phyloP scores from a whole-genome alignment of 768 basidiomycete species.

The Boletus vinaceobasis region DNA sequence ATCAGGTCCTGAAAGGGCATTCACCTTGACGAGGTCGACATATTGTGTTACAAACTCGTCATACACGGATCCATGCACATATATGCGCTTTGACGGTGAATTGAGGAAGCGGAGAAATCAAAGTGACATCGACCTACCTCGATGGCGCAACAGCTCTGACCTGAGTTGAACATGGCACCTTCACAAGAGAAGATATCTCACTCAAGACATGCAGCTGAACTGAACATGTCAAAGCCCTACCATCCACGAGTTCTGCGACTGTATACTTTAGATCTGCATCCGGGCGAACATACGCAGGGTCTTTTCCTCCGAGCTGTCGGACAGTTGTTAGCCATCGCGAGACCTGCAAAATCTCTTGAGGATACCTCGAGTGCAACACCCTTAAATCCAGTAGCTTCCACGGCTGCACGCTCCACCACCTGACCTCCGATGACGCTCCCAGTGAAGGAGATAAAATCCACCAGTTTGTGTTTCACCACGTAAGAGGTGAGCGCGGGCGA shows the following conservation, averaged over 20 bases:
- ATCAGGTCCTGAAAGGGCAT: neutral
- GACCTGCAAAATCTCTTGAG: neutral
- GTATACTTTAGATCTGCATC: conserved; percentile 87
- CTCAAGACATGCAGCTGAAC: neutral
- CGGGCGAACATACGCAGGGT: conserved; percentile 89
- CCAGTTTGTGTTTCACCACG: conserved; percentile 58
- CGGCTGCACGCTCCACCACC: conserved; percentile 69
- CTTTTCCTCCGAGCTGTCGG: conserved; percentile 87
- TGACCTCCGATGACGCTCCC: conserved; percentile 80
- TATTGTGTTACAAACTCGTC: conserved; percentile 75
- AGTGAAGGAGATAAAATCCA: conserved; percentile 89
- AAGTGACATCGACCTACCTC: conserved; percentile 52
- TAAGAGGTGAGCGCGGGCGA: conserved; percentile 57
- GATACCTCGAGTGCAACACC: conserved; percentile 80
- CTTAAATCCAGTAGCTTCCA: conserved; percentile 67
- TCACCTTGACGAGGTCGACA: conserved; percentile 70
- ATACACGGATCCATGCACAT: conserved; percentile 84
- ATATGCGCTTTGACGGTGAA: conserved; percentile 64
- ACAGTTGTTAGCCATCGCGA: conserved; percentile 8
- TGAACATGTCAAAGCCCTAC: conserved; percentile 36
- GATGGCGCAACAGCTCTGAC: conserved; percentile 93
- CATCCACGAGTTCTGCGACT: conserved; percentile 85
- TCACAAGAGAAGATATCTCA: neutral
- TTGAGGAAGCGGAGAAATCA: neutral
- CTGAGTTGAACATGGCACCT: conserved; percentile 96